A percentile compares a stretch with the other conserved stretches of the same genome.
phyloP scores from a whole-genome alignment of 73 alveolate species.

The Paramecium sexaurelia region DNA sequence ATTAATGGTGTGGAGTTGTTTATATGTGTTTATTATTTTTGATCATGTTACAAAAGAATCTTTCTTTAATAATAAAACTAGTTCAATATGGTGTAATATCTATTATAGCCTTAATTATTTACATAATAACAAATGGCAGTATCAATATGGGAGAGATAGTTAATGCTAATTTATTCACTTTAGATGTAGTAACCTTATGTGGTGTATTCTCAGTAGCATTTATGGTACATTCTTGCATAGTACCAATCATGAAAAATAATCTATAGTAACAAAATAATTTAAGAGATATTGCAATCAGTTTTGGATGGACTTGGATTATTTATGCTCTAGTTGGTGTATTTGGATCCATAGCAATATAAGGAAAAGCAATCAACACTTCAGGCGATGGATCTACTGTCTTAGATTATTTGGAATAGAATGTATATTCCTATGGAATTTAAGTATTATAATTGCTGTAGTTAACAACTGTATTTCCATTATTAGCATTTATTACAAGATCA shows the following conservation, averaged over 20 bases:
- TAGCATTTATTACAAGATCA: slow-evolving; percentile 37
- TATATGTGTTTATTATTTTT: not conserved
- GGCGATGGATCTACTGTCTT: slow-evolving; percentile 48
- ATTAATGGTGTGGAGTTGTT: slow-evolving; percentile 19
- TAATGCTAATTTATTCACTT: not conserved
- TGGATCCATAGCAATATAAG: slow-evolving; percentile 46
- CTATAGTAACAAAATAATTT: not conserved
- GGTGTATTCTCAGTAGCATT: slow-evolving; percentile 43
- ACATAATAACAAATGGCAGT: not conserved
- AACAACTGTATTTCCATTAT: slow-evolving; percentile 17
- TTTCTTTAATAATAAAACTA: not conserved
- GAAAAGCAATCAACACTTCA: not conserved
- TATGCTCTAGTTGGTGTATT: slow-evolving; percentile 40
- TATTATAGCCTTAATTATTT: not conserved
- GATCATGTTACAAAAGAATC: not conserved
- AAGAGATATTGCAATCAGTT: slow-evolving; percentile 17
- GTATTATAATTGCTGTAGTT: not conserved
- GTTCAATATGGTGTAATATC: slow-evolving; percentile 30
- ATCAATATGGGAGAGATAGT: not conserved
- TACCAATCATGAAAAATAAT: slow-evolving; percentile 39
- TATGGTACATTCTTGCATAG: not conserved
- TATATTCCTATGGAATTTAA: not conserved
- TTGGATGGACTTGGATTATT: slow-evolving; percentile 35
- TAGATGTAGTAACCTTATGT: slow-evolving; percentile 31
- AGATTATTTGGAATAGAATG: not conserved